Evolutionary conservation across 192 early-diverging fungal genomes (phyloP).

Genomic region (Cladochytrium replicatum): DNA sequence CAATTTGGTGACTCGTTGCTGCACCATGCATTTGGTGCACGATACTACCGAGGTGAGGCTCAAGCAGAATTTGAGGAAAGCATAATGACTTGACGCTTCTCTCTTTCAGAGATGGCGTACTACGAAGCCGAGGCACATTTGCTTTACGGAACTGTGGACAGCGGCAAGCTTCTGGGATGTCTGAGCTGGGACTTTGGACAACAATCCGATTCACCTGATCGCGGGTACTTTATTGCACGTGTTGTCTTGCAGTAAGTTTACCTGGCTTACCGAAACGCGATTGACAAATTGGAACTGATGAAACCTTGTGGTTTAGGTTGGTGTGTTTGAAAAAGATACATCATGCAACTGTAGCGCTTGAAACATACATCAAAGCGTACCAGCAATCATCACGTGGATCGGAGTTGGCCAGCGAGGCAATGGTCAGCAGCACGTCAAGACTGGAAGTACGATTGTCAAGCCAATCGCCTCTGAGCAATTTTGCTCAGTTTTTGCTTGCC

Average conservation of each 20-base stretch:
- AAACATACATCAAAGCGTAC: not conserved
- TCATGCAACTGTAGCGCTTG: slow-evolving; percentile 1
- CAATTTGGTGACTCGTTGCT: slow-evolving; percentile 51
- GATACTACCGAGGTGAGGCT: slow-evolving; percentile 54
- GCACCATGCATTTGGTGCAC: slow-evolving; percentile 61
- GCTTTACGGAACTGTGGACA: slow-evolving; percentile 71
- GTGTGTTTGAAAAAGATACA: slow-evolving; percentile 13
- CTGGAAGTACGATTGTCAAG: too few relatives aligned
- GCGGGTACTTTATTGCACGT: slow-evolving; percentile 69
- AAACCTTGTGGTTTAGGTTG: slow-evolving; percentile 10
- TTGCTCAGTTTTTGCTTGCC: slow-evolving; percentile 1
- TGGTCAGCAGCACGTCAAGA: too few relatives aligned
- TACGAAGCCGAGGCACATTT: slow-evolving; percentile 79
- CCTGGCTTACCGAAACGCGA: slow-evolving; percentile 8
- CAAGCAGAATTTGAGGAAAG: too few relatives aligned
- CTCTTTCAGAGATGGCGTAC: slow-evolving; percentile 62
- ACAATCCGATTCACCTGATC: slow-evolving; percentile 47
- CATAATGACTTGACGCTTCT: too few relatives aligned
- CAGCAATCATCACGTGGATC: not conserved
- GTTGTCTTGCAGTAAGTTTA: slow-evolving; percentile 67
- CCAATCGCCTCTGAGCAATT: slow-evolving; percentile 3
- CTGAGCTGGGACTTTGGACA: slow-evolving; percentile 72
- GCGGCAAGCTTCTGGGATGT: slow-evolving; percentile 59
- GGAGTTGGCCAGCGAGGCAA: too few relatives aligned
- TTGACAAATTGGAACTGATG: slow-evolving; percentile 11